Evolutionary conservation across 306 rosid genomes (phyloP), one percentile per base, ranked within the genome.

Genomic region (Glycine tomentella): DNA sequence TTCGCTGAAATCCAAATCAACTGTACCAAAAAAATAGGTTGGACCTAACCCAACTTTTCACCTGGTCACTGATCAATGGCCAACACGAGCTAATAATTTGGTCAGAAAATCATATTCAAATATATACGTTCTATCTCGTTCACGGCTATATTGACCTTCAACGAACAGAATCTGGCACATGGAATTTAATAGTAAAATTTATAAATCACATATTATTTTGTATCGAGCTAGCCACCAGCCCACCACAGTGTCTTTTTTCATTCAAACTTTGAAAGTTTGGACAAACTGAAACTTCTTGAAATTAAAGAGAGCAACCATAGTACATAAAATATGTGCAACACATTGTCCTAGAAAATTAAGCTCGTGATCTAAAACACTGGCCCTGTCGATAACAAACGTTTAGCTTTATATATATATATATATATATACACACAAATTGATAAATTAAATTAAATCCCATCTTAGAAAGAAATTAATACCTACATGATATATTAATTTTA

Each of bases 61-160:
- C 36, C 45, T 16, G 62, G 69, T 52, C 38, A 51, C 42, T 12
- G 36, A 72, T 57, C 15, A 83, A 70, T 36, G 84, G 72, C 78
- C 82, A 51, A 62, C 17, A 13, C 46, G 67, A 71, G 42, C 55
- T 78, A 15, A 38, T 6, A 55, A 31, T 34, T 68, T 1, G 79
- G 86, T 85, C 86, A 85, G 79, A 85, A 62, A 78, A 81, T 62
- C 40, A 59, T 44, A 82, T 80, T 86, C 80, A 82, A 86, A 13
- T 13, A 3, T 36, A 36, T 59, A 59, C 66, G 8, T 9, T 40
- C 15, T 67, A 64, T 58, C 70, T 51, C 56, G 72, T 34, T 58
- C 49, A 51, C 49, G 53, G 31, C 63, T 65, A 20, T 49, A 17
- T 76, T 73, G 74, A 81, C 84, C 84, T 64, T 9, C 66, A 56